Percentiles rank a stretch among this genome's conserved stretches.
Evolutionary conservation across 2,329 filamentous ascomycete species (phyloP).

Genomic region (Calonectria montana): DNA sequence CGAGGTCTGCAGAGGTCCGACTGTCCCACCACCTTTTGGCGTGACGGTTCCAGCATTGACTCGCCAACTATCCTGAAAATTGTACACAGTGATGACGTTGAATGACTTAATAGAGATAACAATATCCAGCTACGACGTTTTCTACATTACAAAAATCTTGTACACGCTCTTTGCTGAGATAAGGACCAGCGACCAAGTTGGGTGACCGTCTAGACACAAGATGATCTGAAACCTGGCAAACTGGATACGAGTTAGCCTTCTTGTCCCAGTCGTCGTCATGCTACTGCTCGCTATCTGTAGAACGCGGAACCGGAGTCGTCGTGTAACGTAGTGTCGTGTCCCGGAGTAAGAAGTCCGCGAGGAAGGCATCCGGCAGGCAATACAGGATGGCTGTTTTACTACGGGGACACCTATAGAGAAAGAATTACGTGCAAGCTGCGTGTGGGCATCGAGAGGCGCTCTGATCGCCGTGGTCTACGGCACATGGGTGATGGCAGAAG

Average conservation of each 20-base stretch:
- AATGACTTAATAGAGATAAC: too few relatives aligned
- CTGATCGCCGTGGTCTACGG: slow-evolving; percentile 46
- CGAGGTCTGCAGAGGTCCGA: neutral
- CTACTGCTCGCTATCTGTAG: slow-evolving; percentile 41
- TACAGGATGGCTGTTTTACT: slow-evolving; percentile 23
- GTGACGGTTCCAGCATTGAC: slow-evolving; percentile 45
- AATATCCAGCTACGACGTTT: too few relatives aligned
- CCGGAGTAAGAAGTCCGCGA: slow-evolving; percentile 15
- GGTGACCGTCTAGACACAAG: too few relatives aligned
- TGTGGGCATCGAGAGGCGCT: slow-evolving; percentile 44
- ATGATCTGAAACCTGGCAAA: too few relatives aligned
- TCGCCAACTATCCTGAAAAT: slow-evolving; percentile 39
- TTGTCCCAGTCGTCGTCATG: too few relatives aligned
- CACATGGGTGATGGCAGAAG: slow-evolving; percentile 48
- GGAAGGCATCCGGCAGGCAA: slow-evolving; percentile 19
- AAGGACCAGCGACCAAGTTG: neutral
- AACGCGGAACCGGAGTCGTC: slow-evolving; percentile 48
- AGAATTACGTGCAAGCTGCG: slow-evolving; percentile 51
- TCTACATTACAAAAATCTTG: too few relatives aligned
- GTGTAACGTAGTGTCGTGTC: slow-evolving; percentile 42
- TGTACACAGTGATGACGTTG: neutral
- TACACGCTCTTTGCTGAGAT: too few relatives aligned
- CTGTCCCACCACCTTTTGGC: slow-evolving; percentile 50
- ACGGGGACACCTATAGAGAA: slow-evolving; percentile 46
- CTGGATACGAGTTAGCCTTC: too few relatives aligned